Evolutionary conservation across 164 flowering plant species (phyloP), one percentile per base, ranked within the genome.

Genomic region (Annona squamosa): DNA sequence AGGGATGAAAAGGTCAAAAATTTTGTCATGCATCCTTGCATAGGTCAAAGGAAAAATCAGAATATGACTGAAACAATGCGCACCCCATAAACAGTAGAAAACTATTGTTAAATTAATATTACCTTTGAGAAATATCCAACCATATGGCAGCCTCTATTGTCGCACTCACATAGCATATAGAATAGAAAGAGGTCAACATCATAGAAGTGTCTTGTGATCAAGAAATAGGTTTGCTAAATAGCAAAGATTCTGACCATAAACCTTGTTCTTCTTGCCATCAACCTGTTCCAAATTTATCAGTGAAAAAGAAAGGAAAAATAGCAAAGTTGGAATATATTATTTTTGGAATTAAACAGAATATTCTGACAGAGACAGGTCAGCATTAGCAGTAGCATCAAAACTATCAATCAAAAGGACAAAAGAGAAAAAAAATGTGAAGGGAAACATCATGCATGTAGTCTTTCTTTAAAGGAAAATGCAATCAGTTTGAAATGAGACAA

Each of bases 121-220:
- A 93, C 99, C 98, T 95, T 95, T 3, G 99, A 95, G 79, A 95
- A 95, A 77, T 95, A 95, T 63, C 99, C 99, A 84, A 93, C 98
- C 98, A 95, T 95, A 88, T 95, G 99, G 83, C 97, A 95, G 72
- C 99, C 99, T 75, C 99, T 87, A 77, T 95, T 98, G 82, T 95
- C 99, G 79, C 98, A 95, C 80, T 95, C 99, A 85, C 99, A 95
- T 44, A 93, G 84, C 46, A 95, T 81, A 75, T 95, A 93, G 75
- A 95, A 95, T 4, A 95, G 86, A 81, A 95, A 95, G 61, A 95
- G 89, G 77, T 95, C 98, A 59, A 95, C 99, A 72, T 95, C 99
- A 85, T 91, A 95, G 76, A 71, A 95, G 99, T 70, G 98, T 93
- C 87, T 95, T 95, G 90, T 95, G 99, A 79, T 95, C 99, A 74